These are phyloP conservation scores for Fagus sylvatica DNA, from an alignment of 306 rosid species.

Conservation along the genomic window DNA sequence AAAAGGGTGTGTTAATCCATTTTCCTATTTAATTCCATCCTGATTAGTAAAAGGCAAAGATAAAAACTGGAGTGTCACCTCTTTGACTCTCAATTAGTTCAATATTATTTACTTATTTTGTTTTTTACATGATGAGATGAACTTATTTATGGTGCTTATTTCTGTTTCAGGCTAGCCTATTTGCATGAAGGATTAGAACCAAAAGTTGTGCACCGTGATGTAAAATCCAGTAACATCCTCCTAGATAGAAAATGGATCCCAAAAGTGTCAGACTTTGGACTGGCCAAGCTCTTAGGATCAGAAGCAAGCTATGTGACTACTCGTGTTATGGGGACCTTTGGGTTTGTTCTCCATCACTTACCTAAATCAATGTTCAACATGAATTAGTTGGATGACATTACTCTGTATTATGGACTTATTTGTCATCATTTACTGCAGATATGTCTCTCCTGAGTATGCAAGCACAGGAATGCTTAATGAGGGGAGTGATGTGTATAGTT, in stretches of 20 bases:
- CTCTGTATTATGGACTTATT: neutral
- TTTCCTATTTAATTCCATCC: conserved; percentile 11
- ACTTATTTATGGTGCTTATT: conserved; percentile 10
- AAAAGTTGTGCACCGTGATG: conserved; percentile 94
- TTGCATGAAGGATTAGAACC: conserved; percentile 98
- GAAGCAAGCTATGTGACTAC: conserved; percentile 87
- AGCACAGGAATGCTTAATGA: conserved; percentile 97
- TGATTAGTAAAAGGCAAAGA: neutral
- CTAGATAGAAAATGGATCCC: conserved; percentile 89
- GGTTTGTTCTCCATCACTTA: conserved; percentile 44
- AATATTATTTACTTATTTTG: neutral
- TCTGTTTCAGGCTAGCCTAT: conserved; percentile 73
- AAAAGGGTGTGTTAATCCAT: conserved; percentile 65
- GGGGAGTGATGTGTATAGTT: conserved; percentile 91
- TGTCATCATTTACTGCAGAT: conserved; percentile 45
- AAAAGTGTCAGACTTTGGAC: conserved; percentile 93
- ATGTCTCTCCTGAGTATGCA: conserved; percentile 97
- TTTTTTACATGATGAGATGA: neutral
- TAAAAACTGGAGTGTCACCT: neutral
- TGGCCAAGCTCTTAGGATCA: conserved; percentile 90
- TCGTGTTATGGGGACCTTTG: conserved; percentile 98
- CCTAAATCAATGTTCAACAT: conserved; percentile 6
- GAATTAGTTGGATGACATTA: neutral
- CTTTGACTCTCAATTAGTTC: conserved; percentile 8
- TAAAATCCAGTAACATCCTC: conserved; percentile 95